Conservation (phyloP, 2,329 filamentous ascomycete species). For the Chalaropsis ovoidea region DNA sequence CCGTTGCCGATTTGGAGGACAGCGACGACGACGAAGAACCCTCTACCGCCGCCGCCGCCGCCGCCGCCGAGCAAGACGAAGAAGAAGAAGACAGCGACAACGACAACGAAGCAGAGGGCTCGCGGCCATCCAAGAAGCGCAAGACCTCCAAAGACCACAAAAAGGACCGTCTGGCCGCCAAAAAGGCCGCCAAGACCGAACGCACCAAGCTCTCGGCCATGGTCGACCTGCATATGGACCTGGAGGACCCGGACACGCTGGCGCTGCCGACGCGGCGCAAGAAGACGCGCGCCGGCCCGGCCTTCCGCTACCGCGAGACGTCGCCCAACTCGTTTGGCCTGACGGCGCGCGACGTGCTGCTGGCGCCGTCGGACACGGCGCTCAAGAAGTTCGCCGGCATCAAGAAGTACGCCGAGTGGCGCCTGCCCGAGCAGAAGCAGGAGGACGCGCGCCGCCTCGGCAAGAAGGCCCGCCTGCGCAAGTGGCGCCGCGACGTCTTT, state of each 20-base stretch:
- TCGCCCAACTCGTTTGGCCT: slow-evolving; percentile 84
- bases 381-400: slow-evolving; percentile 86
- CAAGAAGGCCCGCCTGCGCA: slow-evolving; percentile 81
- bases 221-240: slow-evolving; percentile 69
- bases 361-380: slow-evolving; percentile 71
- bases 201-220: slow-evolving; percentile 75
- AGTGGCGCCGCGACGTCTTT: slow-evolving; percentile 67
- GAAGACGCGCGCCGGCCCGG: slow-evolving; percentile 28
- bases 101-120: slow-evolving; percentile 37
- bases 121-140: slow-evolving; percentile 44
- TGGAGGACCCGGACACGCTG: slow-evolving; percentile 55
- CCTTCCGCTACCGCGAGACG: slow-evolving; percentile 90
- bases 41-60: slow-evolving; percentile 23
- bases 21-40: slow-evolving; percentile 32
- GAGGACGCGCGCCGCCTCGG: slow-evolving; percentile 79
- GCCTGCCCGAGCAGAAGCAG: slow-evolving; percentile 78
- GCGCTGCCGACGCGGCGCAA: slow-evolving; percentile 27
- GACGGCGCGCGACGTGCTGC: slow-evolving; percentile 77
- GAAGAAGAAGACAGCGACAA: slow-evolving; percentile 34
- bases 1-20: slow-evolving; percentile 46
- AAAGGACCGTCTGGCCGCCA: slow-evolving; percentile 46
- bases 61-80: slow-evolving; percentile 30
- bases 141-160: slow-evolving; percentile 53
- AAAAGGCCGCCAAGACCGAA: slow-evolving; percentile 69
- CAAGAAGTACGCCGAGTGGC: slow-evolving; percentile 88